phyloP scores from a whole-genome alignment of 305 asterid species.

The Fraxinus angustifolia region DNA sequence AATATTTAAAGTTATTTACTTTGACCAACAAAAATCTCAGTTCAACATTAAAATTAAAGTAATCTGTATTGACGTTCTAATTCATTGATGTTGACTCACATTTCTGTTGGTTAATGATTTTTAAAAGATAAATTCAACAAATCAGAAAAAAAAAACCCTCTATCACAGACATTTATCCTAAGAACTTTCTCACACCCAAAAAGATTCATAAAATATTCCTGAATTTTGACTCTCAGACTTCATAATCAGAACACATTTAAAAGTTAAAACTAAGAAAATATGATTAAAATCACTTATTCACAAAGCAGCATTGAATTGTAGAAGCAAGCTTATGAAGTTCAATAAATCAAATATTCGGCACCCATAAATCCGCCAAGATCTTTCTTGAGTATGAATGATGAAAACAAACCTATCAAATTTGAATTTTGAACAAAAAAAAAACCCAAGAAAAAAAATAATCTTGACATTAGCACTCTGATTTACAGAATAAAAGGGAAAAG shows the following conservation, averaged over 20 bases:
- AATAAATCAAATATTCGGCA: background rate
- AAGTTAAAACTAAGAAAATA: background rate
- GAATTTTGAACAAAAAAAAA: background rate
- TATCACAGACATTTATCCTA: conserved; percentile 12
- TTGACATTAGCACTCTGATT: conserved; percentile 19
- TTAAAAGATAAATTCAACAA: conserved; percentile 11
- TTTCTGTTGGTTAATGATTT: background rate
- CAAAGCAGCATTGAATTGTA: background rate
- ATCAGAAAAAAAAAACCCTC: background rate
- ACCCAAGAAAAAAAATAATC: background rate
- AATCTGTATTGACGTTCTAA: background rate
- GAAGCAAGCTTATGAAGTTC: background rate
- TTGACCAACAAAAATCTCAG: conserved; percentile 18
- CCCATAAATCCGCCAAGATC: conserved; percentile 8
- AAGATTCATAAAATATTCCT: background rate
- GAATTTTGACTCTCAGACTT: conserved; percentile 13
- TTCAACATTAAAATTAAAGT: conserved; percentile 5
- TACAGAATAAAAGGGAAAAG: conserved; percentile 5
- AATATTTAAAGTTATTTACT: conserved; percentile 10
- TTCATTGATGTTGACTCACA: conserved; percentile 16
- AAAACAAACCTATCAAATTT: background rate
- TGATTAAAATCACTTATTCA: conserved; percentile 5
- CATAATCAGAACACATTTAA: conserved; percentile 13
- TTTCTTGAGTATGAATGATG: background rate
- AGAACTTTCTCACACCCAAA: background rate